phyloP scores from a whole-genome alignment of 768 basidiomycete genomes.

The Serendipita vermifera region DNA sequence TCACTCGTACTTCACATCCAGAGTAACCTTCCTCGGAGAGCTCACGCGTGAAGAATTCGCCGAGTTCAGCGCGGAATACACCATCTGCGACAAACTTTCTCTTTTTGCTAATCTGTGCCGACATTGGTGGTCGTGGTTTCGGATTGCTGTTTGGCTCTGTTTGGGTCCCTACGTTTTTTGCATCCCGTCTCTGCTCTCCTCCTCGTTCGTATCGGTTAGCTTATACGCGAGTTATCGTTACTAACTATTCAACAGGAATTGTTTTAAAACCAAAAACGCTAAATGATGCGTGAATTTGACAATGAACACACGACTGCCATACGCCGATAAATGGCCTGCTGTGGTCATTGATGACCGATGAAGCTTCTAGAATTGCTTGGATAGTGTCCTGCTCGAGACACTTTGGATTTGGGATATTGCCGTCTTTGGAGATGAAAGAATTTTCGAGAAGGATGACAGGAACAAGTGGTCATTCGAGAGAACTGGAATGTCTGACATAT shows the following conservation, averaged over 20 bases:
- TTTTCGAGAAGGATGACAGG: neutral
- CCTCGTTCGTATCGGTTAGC: neutral
- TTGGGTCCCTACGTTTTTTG: conserved; percentile 7
- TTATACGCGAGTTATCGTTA: neutral
- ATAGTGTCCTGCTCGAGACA: neutral
- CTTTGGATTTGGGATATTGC: neutral
- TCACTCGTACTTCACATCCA: conserved; percentile 98
- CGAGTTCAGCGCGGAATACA: conserved; percentile 98
- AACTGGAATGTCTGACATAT: conserved; percentile 18
- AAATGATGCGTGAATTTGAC: neutral
- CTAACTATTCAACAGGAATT: neutral
- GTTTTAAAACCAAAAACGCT: neutral
- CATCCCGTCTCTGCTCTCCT: conserved; percentile 5
- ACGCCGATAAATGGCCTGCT: too few relatives aligned
- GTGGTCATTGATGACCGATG: too few relatives aligned
- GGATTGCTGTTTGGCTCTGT: neutral
- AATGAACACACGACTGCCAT: too few relatives aligned
- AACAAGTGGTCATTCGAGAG: conserved; percentile 5
- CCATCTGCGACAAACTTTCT: conserved; percentile 97
- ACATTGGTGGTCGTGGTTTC: conserved; percentile 33
- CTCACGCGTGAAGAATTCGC: conserved; percentile 97
- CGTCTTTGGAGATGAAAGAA: conserved; percentile 5
- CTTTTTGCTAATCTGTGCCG: conserved; percentile 89
- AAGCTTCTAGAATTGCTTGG: too few relatives aligned
- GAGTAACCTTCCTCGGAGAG: conserved; percentile 99